Conservation (phyloP, 306 rosid species). For the Castanopsis chinensis region DNA sequence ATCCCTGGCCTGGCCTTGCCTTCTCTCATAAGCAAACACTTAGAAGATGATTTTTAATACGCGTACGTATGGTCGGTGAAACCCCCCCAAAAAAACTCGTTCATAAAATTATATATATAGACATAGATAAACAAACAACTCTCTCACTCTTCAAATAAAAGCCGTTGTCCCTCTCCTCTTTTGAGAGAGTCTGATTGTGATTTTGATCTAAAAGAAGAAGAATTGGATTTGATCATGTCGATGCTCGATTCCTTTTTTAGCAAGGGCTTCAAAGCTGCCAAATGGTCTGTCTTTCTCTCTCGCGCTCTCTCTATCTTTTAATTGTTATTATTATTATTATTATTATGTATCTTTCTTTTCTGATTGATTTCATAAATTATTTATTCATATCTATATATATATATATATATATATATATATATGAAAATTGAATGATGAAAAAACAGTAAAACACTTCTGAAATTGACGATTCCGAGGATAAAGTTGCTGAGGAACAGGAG, state of each 20-base stretch:
- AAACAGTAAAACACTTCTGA: constrained; percentile 85
- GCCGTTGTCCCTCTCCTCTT: no score
- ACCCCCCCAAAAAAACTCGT: no score
- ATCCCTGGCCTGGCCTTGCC: background rate
- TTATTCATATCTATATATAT: no score
- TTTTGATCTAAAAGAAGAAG: constrained; percentile 25
- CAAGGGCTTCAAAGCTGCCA: constrained; percentile 84
- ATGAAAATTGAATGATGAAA: no score
- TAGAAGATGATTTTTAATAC: background rate
- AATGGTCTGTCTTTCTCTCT: constrained; percentile 49
- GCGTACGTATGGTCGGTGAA: background rate
- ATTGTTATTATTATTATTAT: background rate
- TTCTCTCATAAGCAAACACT: background rate
- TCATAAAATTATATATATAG: no score
- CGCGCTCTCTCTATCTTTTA: background rate
- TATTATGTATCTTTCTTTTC: no score
- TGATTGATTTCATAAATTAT: no score
- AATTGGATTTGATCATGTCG: constrained; percentile 44
- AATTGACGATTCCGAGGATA: constrained; percentile 88
- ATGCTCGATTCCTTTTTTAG: constrained; percentile 87
- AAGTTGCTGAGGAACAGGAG: constrained; percentile 88
- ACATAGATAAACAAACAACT: no score
- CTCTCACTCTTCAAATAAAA: no score
- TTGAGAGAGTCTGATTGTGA: constrained; percentile 28
- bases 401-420: no score